Evolutionary conservation across 352 stramenopile species (phyloP), one percentile per base, ranked within the genome.

Genomic region (Thraustochytrium striatum): DNA sequence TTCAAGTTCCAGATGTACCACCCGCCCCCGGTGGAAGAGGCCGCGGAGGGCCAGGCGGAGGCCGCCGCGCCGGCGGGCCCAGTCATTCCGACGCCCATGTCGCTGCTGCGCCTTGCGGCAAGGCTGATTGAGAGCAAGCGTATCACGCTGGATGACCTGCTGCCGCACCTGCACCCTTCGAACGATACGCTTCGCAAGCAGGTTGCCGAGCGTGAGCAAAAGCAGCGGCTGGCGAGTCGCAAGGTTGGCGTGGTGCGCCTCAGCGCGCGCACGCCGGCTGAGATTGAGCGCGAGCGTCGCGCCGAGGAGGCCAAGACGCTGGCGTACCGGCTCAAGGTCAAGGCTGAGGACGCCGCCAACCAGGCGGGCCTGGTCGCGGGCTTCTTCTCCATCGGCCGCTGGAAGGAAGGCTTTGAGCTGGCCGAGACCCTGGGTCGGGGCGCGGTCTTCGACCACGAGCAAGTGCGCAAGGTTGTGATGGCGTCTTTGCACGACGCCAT

Each of bases 1-100:
- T 75, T 75, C 25, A 75, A 75, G 36, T 75, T 75, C 47, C 65
- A 75, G 50, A 19, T 38, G 0, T 75, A 75, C 25, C 65, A 75
- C 41, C 65, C 59, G 59, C 33, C 58, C 19, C 28, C 58, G 8
- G 8, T 43, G 38, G 33, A 69, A 21, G 58, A 69, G 33, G 38
- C 58, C 25, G 58, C 58, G 19, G 58, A 5, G 39, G 5, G 39
- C 39, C 5, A 5, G 5, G 39, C 39, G 39, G 39, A 13, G 39
- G 5, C 39, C 5, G 5, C 13, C 39, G 39, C 39, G 5, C 5
- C 39, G 39, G 5, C 5, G 5, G 5, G 39, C 39, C 5, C 39
- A n/a, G 39, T 47, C 5, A 47, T 19, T 13, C 58, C 59, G 25
- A 70, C 59, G 0, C 59, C 59, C 3, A 9, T 70, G 9, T 70